Base-by-base conservation (phyloP, 768 basidiomycete species). In the Suillus brevipes region DNA sequence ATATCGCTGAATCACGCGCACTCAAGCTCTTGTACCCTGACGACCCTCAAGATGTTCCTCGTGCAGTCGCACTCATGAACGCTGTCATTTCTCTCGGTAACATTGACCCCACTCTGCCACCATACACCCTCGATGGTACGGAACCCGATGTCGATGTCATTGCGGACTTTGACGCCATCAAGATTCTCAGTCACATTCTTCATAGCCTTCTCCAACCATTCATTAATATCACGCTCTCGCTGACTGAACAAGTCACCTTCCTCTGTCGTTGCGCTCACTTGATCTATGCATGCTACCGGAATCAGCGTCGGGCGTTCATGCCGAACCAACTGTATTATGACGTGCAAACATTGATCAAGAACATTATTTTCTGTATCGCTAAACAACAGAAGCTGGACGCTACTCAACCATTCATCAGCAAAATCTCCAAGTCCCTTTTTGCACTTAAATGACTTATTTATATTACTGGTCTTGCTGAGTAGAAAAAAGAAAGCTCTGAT, bases 31-130 rank as follows among this genome's bases (percentile, higher is more conserved):
- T 78, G 2, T 68, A 68, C 59, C 76, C 75, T 0, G 70, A 71
- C 25, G 75, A 78, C 67, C 64, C 71, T 14, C 77, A 78, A 64
- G 71, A 78, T 65, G 77, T 78, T n/a, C 77, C 77, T 0, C 63
- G 69, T 28, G 75, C 75, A 13, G 68, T 76, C 20, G 68, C 74
- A 50, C 72, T 78, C 8, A 67, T 78, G 7, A 43, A 53, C 2
- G 31, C 62, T 42, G 28, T 71, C 52, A 57, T 37, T 9, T 31
- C 40, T 2, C 42, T 70, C 10, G 16, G 62, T 25, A 34, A 62
- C 2, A n/a, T 68, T 20, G 20, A 45, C n/a, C 47, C 25, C 14
- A n/a, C 7, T 38, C 28, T 40, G 13, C 60, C 60, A 12, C 60
- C 45, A 6, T 63, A 36, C 42, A 63, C 50, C 4, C 36, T 20